These are phyloP conservation scores for Gracilaria caudata DNA, from an alignment of 23 red algal species.

Conservation along the genomic window DNA sequence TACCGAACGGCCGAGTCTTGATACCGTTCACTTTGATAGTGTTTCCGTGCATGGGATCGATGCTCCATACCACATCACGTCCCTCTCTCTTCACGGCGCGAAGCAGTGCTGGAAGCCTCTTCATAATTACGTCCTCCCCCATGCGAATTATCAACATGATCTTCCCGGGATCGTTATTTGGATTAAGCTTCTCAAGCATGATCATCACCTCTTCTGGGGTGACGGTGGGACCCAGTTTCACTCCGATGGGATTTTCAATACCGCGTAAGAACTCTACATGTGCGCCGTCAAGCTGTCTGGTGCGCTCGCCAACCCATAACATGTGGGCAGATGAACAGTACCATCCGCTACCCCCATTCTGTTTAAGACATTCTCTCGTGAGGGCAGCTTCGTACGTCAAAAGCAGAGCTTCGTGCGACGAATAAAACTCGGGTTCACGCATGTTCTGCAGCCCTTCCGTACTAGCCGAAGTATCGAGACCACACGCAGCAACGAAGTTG, in stretches of 20 bases:
- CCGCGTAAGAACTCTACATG: constrained; percentile 95
- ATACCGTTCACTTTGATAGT: constrained; percentile 74
- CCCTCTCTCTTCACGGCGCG: constrained; percentile 72
- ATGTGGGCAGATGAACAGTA: constrained; percentile 78
- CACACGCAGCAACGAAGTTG: constrained; percentile 63
- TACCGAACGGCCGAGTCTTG: constrained; percentile 80
- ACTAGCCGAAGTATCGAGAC: constrained; percentile 52
- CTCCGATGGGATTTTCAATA: constrained; percentile 87
- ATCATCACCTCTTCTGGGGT: constrained; percentile 59
- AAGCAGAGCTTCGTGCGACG: constrained; percentile 93
- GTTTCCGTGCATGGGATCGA: constrained; percentile 95
- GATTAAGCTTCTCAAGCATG: constrained; percentile 84
- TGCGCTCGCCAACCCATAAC: constrained; percentile 89
- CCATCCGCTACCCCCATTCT: not conserved
- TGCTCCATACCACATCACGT: constrained; percentile 86
- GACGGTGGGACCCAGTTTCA: constrained; percentile 74
- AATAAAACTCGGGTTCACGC: constrained; percentile 89
- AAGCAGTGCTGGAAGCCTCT: constrained; percentile 81
- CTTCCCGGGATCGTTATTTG: constrained; percentile 76
- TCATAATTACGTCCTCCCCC: constrained; percentile 67
- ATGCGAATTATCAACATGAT: constrained; percentile 87
- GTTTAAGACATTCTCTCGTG: not conserved
- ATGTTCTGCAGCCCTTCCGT: constrained; percentile 52
- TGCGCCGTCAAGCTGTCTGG: constrained; percentile 85
- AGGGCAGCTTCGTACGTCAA: constrained; percentile 93